Evolutionary conservation across 805 yeast genomes (phyloP).

Genomic region (Zygoascus ofunaensis): DNA sequence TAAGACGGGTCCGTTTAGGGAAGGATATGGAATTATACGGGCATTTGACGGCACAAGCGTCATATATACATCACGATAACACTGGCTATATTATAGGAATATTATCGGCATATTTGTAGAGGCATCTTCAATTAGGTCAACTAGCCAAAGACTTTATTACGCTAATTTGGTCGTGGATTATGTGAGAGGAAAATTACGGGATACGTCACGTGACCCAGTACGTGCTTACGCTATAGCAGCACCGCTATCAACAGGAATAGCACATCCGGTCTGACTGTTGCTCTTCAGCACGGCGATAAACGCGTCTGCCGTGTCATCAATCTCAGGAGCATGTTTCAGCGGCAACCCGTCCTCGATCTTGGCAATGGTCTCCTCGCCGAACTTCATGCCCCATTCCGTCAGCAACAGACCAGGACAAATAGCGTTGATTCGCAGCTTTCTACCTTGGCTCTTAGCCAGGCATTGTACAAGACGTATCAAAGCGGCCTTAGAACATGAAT

Average conservation of each 20-base stretch:
- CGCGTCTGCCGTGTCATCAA: slow-evolving; percentile 22
- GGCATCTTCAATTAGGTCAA: no score
- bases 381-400: slow-evolving; percentile 25
- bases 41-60: no score
- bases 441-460: slow-evolving; percentile 21
- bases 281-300: slow-evolving; percentile 21
- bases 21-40: no score
- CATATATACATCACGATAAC: no score
- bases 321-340: slow-evolving; percentile 9
- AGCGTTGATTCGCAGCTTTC: slow-evolving; percentile 17
- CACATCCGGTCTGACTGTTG: slow-evolving; percentile 20
- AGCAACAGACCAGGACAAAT: slow-evolving; percentile 20
- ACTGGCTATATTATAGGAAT: no score
- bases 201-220: no score
- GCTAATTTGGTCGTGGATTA: no score
- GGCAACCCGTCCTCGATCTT: slow-evolving; percentile 11
- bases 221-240: no score
- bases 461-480: slow-evolving; percentile 24
- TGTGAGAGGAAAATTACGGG: no score
- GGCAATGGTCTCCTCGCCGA: slow-evolving; percentile 19
- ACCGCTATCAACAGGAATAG: slow-evolving; percentile 36
- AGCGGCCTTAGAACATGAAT: slow-evolving; percentile 29
- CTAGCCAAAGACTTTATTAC: no score
- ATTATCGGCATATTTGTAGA: no score
- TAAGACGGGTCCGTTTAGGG: no score